A percentile compares a stretch with the other conserved stretches of the same genome.
Evolutionary conservation across 345 rosid genomes (phyloP).

Genomic region (Eucalyptus microcorys): DNA sequence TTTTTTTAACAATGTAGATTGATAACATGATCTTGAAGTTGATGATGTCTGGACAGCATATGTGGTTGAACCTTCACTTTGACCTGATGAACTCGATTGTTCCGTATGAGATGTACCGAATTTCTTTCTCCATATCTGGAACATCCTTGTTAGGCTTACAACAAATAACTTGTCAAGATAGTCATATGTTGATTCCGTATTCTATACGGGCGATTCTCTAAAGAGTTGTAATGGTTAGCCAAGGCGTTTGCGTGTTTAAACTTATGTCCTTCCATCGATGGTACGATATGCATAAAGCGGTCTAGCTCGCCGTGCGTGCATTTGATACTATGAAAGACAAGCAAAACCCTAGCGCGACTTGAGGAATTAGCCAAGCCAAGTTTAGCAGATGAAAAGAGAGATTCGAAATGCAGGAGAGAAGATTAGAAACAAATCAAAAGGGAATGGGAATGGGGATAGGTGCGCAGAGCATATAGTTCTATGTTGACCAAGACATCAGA

Average conservation of each 20-base stretch:
- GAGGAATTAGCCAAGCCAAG: neutral
- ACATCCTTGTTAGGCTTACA: neutral
- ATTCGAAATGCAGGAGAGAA: neutral
- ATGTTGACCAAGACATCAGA: slow-evolving; percentile 12
- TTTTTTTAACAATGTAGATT: neutral
- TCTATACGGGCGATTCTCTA: neutral
- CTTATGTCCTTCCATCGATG: neutral
- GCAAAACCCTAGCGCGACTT: neutral
- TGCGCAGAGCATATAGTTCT: slow-evolving; percentile 5
- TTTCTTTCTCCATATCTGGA: neutral
- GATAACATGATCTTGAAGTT: neutral
- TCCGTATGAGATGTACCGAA: neutral
- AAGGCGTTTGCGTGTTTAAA: neutral
- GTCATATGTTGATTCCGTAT: neutral
- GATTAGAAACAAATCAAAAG: neutral
- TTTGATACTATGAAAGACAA: neutral
- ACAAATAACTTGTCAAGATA: neutral
- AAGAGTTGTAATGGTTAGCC: neutral
- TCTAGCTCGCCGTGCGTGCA: neutral
- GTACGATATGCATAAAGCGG: neutral
- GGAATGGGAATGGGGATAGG: neutral
- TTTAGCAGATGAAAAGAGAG: neutral
- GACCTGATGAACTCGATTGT: neutral
- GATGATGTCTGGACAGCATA: neutral
- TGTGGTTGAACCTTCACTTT: neutral